Percentiles rank a stretch among this genome's conserved stretches.
Evolutionary conservation across 352 stramenopile genomes (phyloP).

Genomic region (Achlya hypogyna): DNA sequence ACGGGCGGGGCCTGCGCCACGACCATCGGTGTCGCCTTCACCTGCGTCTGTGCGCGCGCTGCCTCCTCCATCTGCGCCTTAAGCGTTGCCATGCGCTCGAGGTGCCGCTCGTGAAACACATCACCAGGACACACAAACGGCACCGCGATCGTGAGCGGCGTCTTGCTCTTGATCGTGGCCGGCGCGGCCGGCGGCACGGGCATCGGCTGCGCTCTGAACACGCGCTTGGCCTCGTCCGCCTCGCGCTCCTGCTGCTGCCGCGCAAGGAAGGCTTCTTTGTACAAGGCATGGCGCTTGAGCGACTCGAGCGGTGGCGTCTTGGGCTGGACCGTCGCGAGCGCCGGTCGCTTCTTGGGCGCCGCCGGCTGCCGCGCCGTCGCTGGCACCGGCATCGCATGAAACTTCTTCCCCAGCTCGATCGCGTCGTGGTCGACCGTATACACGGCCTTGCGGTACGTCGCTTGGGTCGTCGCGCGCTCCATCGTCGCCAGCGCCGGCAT

Average conservation of each 20-base stretch:
- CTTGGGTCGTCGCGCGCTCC: not conserved
- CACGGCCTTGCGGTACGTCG: not conserved
- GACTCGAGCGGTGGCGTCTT: not conserved
- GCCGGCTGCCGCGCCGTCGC: not conserved
- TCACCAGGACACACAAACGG: constrained; percentile 14
- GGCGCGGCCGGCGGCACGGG: not conserved
- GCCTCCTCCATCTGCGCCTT: not conserved
- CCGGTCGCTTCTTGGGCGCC: not conserved
- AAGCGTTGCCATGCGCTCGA: not conserved
- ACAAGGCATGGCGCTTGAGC: not conserved
- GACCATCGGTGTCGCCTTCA: constrained; percentile 14
- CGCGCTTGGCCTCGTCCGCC: not conserved
- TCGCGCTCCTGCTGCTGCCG: not conserved
- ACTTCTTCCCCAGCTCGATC: constrained; percentile 16
- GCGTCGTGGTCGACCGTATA: not conserved
- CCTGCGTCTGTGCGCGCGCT: not conserved
- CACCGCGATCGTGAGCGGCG: not conserved
- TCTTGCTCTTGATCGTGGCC: not conserved
- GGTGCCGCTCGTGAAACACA: not conserved
- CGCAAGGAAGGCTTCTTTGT: not conserved
- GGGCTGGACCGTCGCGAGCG: not conserved
- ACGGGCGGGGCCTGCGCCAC: not conserved
- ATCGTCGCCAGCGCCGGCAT: not conserved
- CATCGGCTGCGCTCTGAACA: constrained; percentile 12
- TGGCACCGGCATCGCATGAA: constrained; percentile 2